These are phyloP conservation scores for Rhodosporidiobolus odoratus DNA, from an alignment of 768 basidiomycete genomes.

Conservation along the genomic window DNA sequence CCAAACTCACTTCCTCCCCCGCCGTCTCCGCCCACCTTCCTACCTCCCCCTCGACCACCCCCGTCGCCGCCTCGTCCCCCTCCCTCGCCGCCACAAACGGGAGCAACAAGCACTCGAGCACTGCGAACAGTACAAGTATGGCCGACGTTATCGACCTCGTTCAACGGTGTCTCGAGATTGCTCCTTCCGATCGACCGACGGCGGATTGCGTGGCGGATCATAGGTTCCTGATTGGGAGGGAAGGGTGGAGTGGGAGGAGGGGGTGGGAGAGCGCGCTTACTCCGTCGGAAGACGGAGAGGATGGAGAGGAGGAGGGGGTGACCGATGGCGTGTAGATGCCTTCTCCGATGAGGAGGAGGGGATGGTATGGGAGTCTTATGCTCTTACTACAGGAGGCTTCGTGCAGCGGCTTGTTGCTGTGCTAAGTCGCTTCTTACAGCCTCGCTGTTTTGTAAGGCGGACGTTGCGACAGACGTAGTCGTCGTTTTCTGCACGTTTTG, in stretches of 20 bases:
- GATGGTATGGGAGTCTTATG: too few species aligned
- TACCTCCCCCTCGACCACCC: slow-evolving; percentile 33
- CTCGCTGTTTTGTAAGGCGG: too few species aligned
- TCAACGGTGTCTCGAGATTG: slow-evolving; percentile 74
- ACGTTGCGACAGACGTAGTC: too few species aligned
- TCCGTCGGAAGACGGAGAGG: slow-evolving; percentile 3
- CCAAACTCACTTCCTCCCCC: slow-evolving; percentile 42
- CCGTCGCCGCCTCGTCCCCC: slow-evolving; percentile 52
- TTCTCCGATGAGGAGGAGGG: too few species aligned
- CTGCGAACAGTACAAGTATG: slow-evolving; percentile 64
- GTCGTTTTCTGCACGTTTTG: too few species aligned
- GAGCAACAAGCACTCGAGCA: neutral
- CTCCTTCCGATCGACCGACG: slow-evolving; percentile 69
- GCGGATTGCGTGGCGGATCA: slow-evolving; percentile 76
- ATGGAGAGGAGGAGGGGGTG: neutral
- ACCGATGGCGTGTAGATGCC: neutral
- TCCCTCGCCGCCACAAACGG: too few species aligned
- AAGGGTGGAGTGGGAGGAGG: slow-evolving; percentile 59
- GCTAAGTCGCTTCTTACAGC: too few species aligned
- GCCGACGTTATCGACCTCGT: slow-evolving; percentile 82
- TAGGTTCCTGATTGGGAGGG: slow-evolving; percentile 70
- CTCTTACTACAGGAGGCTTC: too few species aligned
- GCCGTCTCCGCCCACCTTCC: slow-evolving; percentile 53
- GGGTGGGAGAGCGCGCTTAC: slow-evolving; percentile 28
- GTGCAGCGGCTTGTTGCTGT: too few species aligned